Conservation (phyloP, 1,139 yeast species). For the Yamadazyma mexicana region DNA sequence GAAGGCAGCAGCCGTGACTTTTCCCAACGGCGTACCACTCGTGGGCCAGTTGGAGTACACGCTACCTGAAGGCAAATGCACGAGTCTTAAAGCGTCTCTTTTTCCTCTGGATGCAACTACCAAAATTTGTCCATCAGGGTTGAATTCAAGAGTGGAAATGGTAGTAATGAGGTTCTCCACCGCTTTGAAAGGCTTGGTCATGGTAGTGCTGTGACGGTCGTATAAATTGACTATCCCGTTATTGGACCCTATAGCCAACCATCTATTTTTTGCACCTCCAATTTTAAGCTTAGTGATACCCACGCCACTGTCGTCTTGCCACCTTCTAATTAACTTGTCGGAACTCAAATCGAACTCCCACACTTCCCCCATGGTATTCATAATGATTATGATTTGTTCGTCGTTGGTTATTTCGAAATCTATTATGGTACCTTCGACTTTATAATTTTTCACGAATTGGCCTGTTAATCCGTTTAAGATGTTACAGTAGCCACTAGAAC, state of each 20-base stretch:
- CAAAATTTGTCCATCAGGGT: conserved; percentile 86
- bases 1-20: conserved; percentile 80
- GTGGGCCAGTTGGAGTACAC: conserved; percentile 98
- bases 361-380: conserved; percentile 80
- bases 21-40: conserved; percentile 91
- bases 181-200: conserved; percentile 51
- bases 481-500: conserved; percentile 90
- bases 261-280: conserved; percentile 78
- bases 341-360: conserved; percentile 75
- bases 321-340: conserved; percentile 53
- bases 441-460: conserved; percentile 83
- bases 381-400: conserved; percentile 56
- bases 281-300: conserved; percentile 77
- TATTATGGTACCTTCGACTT: conserved; percentile 78
- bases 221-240: conserved; percentile 90
- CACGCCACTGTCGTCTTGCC: conserved; percentile 88
- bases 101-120: conserved; percentile 84
- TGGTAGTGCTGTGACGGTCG: conserved; percentile 47
- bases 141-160: conserved; percentile 70
- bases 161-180: conserved; percentile 83
- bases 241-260: conserved; percentile 86
- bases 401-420: conserved; percentile 75
- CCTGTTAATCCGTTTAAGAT: conserved; percentile 74
- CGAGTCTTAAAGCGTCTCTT: conserved; percentile 82
- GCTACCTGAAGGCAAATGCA: conserved; percentile 84